Conservation (phyloP, 2,329 filamentous ascomycete genomes). For the Septoria linicola region DNA sequence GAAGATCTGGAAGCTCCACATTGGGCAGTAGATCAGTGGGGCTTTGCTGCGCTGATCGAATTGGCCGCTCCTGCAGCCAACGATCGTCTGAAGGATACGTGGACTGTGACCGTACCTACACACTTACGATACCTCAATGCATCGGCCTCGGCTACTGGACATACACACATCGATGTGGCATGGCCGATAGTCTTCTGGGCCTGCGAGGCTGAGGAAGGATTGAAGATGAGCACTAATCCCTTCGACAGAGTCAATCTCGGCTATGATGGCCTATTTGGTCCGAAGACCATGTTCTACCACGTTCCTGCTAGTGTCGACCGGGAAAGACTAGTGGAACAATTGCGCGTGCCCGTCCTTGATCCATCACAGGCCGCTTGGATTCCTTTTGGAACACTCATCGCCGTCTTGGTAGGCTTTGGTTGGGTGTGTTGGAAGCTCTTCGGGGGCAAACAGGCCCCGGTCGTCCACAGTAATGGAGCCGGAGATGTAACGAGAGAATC, state of each 20-base stretch:
- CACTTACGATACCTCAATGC: conserved; percentile 75
- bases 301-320: conserved; percentile 36
- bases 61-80: conserved; percentile 49
- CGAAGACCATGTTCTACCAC: conserved; percentile 81
- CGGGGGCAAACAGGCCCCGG: background rate
- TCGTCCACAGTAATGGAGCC: background rate
- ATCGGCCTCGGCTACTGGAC: conserved; percentile 28
- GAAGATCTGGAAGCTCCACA: conserved; percentile 89
- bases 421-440: conserved; percentile 47
- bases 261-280: conserved; percentile 77
- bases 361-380: conserved; percentile 39
- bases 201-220: conserved; percentile 65
- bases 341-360: conserved; percentile 46
- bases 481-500: background rate
- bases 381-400: conserved; percentile 44
- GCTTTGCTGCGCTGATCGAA: conserved; percentile 73
- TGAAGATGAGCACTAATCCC: conserved; percentile 71
- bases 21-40: conserved; percentile 76
- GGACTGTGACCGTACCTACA: conserved; percentile 72
- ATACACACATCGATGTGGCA: conserved; percentile 49
- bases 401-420: conserved; percentile 46
- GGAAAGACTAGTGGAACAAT: conserved; percentile 25
- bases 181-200: conserved; percentile 91
- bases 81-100: conserved; percentile 37
- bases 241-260: conserved; percentile 85